phyloP scores from a whole-genome alignment of 2,329 filamentous ascomycete genomes.

The Grosmannia penicillata region DNA sequence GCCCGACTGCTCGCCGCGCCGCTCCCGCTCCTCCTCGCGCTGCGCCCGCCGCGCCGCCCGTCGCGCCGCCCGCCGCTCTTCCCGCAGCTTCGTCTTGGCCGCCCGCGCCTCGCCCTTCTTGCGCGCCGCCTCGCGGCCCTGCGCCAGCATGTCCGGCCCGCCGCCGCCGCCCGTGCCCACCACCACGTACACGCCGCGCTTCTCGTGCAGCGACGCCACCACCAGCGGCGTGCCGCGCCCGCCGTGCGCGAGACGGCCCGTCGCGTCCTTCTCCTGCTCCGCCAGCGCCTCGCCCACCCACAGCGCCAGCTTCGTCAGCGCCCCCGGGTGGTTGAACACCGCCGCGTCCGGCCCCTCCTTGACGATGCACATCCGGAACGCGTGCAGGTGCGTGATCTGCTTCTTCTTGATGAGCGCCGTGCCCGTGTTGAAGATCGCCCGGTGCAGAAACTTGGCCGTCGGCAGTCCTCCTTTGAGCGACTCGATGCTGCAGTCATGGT shows the following conservation, averaged over 20 bases:
- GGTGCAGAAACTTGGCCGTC: slow-evolving; percentile 76
- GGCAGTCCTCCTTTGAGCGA: slow-evolving; percentile 62
- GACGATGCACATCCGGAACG: slow-evolving; percentile 90
- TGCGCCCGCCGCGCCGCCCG: neutral
- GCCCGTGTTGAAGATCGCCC: slow-evolving; percentile 85
- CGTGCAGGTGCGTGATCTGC: slow-evolving; percentile 80
- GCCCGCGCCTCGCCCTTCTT: slow-evolving; percentile 48
- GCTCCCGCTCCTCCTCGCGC: slow-evolving; percentile 41
- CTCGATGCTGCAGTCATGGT: slow-evolving; percentile 64
- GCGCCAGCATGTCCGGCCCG: slow-evolving; percentile 55
- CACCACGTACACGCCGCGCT: slow-evolving; percentile 74
- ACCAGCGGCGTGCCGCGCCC: slow-evolving; percentile 73
- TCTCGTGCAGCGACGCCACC: slow-evolving; percentile 78
- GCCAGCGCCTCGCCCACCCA: slow-evolving; percentile 90
- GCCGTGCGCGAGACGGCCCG: slow-evolving; percentile 53
- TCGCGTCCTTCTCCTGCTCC: slow-evolving; percentile 69
- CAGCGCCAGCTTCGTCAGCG: slow-evolving; percentile 80
- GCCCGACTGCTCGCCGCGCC: slow-evolving; percentile 16
- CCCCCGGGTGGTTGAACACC: slow-evolving; percentile 87
- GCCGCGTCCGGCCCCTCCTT: slow-evolving; percentile 84
- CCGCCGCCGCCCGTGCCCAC: slow-evolving; percentile 85
- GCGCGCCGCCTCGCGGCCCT: slow-evolving; percentile 46
- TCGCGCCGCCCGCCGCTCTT: slow-evolving; percentile 38
- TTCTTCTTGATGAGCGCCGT: slow-evolving; percentile 84
- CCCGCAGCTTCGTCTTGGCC: slow-evolving; percentile 46